phyloP scores from a whole-genome alignment of 768 basidiomycete genomes.

The Strobilomyces echinocephalus region DNA sequence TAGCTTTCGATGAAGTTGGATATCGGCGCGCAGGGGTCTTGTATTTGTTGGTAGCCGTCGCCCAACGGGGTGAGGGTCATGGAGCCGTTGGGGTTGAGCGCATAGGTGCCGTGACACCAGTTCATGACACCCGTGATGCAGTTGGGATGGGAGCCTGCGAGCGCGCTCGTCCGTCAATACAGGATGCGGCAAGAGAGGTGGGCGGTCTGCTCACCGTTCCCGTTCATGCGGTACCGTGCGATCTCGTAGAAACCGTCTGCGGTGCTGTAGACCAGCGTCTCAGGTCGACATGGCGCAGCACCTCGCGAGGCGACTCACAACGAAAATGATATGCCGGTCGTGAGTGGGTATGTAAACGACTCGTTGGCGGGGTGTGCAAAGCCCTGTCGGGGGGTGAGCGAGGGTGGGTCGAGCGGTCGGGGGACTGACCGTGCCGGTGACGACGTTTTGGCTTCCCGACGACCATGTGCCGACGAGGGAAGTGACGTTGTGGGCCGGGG shows the following conservation, averaged over 20 bases:
- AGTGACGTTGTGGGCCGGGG: slow-evolving; percentile 60
- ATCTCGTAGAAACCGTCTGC: slow-evolving; percentile 79
- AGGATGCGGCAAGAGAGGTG: neutral
- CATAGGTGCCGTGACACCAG: slow-evolving; percentile 86
- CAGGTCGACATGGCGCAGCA: neutral
- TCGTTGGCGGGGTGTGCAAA: slow-evolving; percentile 83
- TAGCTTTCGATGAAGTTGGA: slow-evolving; percentile 87
- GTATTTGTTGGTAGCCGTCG: slow-evolving; percentile 93
- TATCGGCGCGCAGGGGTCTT: slow-evolving; percentile 85
- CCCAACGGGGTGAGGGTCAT: slow-evolving; percentile 67
- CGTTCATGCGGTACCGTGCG: slow-evolving; percentile 82
- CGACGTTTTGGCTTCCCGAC: slow-evolving; percentile 68
- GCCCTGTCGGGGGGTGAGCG: slow-evolving; percentile 39
- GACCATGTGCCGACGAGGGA: slow-evolving; percentile 79
- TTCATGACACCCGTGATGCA: slow-evolving; percentile 87
- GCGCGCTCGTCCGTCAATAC: neutral
- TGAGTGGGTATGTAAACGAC: slow-evolving; percentile 79
- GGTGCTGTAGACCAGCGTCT: slow-evolving; percentile 41
- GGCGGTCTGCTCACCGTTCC: slow-evolving; percentile 58
- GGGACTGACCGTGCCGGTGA: slow-evolving; percentile 75
- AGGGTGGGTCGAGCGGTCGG: neutral
- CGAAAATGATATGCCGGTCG: slow-evolving; percentile 82
- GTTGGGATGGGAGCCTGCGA: slow-evolving; percentile 68
- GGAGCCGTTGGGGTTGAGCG: slow-evolving; percentile 69
- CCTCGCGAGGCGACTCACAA: slow-evolving; percentile 53